Base-by-base conservation (phyloP, 768 basidiomycete genomes). In the Rhizopogon rudus region DNA sequence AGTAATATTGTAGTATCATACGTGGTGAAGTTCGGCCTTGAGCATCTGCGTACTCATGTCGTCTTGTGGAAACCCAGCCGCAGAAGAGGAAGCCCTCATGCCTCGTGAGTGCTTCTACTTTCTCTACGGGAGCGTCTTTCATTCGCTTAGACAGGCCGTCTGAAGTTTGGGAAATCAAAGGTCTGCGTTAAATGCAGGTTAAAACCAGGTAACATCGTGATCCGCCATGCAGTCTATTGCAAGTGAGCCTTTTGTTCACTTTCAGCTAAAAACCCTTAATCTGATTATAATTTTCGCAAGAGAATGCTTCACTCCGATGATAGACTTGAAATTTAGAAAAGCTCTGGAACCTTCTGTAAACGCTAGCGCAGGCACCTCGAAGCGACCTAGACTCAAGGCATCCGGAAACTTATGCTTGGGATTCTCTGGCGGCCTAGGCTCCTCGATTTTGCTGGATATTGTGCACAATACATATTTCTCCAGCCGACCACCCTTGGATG, bases 211-310 rank as follows among this genome's bases (percentile, higher is more conserved):
- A 87, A 83, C 51, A 72, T 91, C 29, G 83, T 91, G 46, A 82
- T 91, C 53, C 78, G 88, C 41, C 88, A 92, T 66, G 83, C 87
- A 13, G 86, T 89, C 17, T 93, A 92, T 64, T 93, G 91, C 88
- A 89, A 83, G 90, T 90, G 63, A 62, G 14, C 20, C 4, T 39
- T 16, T 7, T 37, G 16, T 46, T 39, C 20, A 44, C 12, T 55
- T 35, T 48, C 46, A 37, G 22, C 22, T 13, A 40, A 29, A 13
- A 14, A 22, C 48, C 8, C 25, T 25, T 25, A 3, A 40, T 49
- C 14, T 37, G 48, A 44, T 42, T 45, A 33, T 39, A 42, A 40
- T 40, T 9, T 6, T 31, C 40, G 25, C 3, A 61, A 87, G 85
- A 68, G 78, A 75, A 4, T 91, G 89, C 62, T 90, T 92, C 67